A percentile compares a stretch with the other conserved stretches of the same genome.
These are phyloP conservation scores for Epithele typhae DNA, from an alignment of 768 basidiomycete genomes.

Conservation along the genomic window DNA sequence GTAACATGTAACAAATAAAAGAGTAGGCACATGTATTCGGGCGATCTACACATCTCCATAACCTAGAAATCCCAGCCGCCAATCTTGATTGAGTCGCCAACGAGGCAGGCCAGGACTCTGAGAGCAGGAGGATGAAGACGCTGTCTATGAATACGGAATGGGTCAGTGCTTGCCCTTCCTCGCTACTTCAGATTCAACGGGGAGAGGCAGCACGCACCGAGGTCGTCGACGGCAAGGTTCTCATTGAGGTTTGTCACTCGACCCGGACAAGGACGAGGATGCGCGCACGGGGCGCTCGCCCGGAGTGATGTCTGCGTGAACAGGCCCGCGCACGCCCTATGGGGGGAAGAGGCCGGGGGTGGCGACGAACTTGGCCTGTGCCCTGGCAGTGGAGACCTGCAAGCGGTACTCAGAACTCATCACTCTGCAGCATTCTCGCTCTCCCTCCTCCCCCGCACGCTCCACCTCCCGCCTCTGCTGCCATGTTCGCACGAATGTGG, in stretches of 20 bases:
- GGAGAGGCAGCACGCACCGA: conserved; percentile 23
- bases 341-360: conserved; percentile 61
- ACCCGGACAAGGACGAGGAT: conserved; percentile 38
- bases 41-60: too few species aligned
- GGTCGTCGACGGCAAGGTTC: conserved; percentile 35
- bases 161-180: background rate
- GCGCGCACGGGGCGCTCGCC: conserved; percentile 51
- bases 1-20: too few species aligned
- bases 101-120: too few species aligned
- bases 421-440: too few species aligned
- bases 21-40: too few species aligned
- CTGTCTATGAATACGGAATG: conserved; percentile 32
- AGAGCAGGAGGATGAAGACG: conserved; percentile 61
- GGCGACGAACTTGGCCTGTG: conserved; percentile 55
- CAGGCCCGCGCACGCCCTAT: conserved; percentile 53
- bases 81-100: too few species aligned
- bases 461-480: too few species aligned
- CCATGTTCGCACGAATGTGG: too few species aligned
- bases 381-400: conserved; percentile 54
- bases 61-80: too few species aligned
- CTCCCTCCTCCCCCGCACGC: too few species aligned
- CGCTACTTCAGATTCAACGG: too few species aligned
- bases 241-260: conserved; percentile 40
- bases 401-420: background rate
- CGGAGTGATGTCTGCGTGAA: conserved; percentile 49